These are phyloP conservation scores for Quercus phellos DNA, from an alignment of 331 rosid species.

Conservation along the genomic window DNA sequence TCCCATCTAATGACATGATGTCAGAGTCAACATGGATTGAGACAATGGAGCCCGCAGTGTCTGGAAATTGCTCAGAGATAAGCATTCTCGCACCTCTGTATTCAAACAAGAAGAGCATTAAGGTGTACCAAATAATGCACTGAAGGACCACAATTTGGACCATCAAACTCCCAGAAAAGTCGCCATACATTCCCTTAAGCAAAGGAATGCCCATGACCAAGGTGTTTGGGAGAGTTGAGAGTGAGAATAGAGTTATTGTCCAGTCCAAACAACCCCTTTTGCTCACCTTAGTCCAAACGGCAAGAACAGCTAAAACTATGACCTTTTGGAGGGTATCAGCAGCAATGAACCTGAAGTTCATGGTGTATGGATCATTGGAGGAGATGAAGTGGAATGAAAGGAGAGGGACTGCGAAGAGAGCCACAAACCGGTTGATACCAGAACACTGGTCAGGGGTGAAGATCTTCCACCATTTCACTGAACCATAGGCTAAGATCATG, in stretches of 20 bases:
- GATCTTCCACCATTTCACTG: slow-evolving; percentile 93
- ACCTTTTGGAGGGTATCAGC: slow-evolving; percentile 81
- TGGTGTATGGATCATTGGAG: slow-evolving; percentile 63
- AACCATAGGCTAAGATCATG: slow-evolving; percentile 80
- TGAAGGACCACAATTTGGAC: slow-evolving; percentile 93
- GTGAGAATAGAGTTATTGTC: slow-evolving; percentile 81
- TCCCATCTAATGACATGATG: slow-evolving; percentile 71
- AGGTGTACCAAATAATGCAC: slow-evolving; percentile 91
- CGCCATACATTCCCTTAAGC: slow-evolving; percentile 87
- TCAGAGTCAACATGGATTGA: slow-evolving; percentile 90
- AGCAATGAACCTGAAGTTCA: slow-evolving; percentile 73
- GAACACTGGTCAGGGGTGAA: slow-evolving; percentile 86
- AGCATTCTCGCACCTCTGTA: slow-evolving; percentile 65
- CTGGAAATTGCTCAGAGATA: slow-evolving; percentile 83
- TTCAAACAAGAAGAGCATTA: slow-evolving; percentile 79
- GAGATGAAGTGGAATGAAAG: slow-evolving; percentile 89
- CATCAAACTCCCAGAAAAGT: slow-evolving; percentile 64
- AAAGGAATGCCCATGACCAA: slow-evolving; percentile 90
- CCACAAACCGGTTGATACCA: slow-evolving; percentile 83
- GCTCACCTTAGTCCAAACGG: slow-evolving; percentile 49
- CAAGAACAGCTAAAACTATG: slow-evolving; percentile 48
- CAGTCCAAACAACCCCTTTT: slow-evolving; percentile 73
- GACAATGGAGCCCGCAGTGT: slow-evolving; percentile 74
- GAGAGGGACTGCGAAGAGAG: slow-evolving; percentile 80
- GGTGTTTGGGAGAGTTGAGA: slow-evolving; percentile 83